A percentile compares a stretch with the other conserved stretches of the same genome.
Evolutionary conservation across 2,329 filamentous ascomycete genomes (phyloP).

Genomic region (Trichophyton benhamiae): DNA sequence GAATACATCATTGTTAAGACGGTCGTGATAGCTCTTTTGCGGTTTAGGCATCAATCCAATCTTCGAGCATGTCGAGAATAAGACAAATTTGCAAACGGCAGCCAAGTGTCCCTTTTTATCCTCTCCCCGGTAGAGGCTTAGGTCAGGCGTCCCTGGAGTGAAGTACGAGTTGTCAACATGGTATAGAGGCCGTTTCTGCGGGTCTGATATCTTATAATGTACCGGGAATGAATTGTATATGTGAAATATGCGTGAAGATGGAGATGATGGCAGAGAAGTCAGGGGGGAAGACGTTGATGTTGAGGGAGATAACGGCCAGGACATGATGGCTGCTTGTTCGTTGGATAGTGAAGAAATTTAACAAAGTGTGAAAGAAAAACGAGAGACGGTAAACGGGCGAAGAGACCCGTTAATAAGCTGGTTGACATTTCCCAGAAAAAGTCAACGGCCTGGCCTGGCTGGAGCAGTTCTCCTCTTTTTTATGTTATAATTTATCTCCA

Average conservation of each 20-base stretch:
- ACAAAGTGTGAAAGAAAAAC: background rate
- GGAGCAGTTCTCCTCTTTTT: background rate
- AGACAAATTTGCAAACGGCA: slow-evolving; percentile 23
- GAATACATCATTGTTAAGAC: background rate
- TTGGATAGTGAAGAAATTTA: background rate
- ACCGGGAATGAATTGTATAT: slow-evolving; percentile 1
- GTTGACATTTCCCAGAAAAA: background rate
- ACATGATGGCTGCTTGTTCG: background rate
- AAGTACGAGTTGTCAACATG: slow-evolving; percentile 20
- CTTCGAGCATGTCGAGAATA: slow-evolving; percentile 23
- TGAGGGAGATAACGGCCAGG: background rate
- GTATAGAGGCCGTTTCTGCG: slow-evolving; percentile 10
- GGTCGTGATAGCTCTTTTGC: background rate
- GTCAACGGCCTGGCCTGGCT: too few relatives aligned
- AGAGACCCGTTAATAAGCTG: background rate
- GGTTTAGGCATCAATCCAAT: slow-evolving; percentile 23
- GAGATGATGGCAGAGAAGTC: background rate
- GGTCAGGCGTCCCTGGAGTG: slow-evolving; percentile 23
- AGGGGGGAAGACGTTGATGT: background rate
- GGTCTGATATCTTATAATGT: background rate
- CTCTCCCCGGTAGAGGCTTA: slow-evolving; percentile 23
- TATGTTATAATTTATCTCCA: background rate
- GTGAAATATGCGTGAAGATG: background rate
- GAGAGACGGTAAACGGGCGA: background rate
- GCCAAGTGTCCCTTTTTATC: slow-evolving; percentile 19